Evolutionary conservation across 2,329 filamentous ascomycete species (phyloP).

Genomic region (Aspergillus hortae): DNA sequence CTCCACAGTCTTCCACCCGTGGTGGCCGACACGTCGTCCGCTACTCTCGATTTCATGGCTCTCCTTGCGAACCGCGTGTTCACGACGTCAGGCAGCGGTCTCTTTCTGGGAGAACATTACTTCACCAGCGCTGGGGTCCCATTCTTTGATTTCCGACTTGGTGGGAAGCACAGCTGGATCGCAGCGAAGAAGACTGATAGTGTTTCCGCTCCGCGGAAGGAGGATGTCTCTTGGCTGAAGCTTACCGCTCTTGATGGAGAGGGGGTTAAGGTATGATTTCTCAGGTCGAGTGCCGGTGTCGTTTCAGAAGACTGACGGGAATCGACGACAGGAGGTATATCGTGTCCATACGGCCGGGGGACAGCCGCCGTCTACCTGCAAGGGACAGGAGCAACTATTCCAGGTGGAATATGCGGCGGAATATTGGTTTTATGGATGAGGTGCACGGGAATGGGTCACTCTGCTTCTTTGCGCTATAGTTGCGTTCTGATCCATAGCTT

Average conservation of each 20-base stretch:
- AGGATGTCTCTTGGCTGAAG: slow-evolving; percentile 34
- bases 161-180: slow-evolving; percentile 24
- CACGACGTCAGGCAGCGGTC: slow-evolving; percentile 9
- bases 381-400: slow-evolving; percentile 26
- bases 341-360: slow-evolving; percentile 39
- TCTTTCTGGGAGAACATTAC: slow-evolving; percentile 37
- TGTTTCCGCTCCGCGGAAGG: slow-evolving; percentile 22
- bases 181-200: slow-evolving; percentile 24
- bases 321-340: slow-evolving; percentile 36
- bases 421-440: slow-evolving; percentile 42
- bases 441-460: neutral
- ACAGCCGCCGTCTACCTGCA: slow-evolving; percentile 31
- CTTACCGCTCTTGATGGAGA: slow-evolving; percentile 23
- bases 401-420: slow-evolving; percentile 40
- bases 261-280: slow-evolving; percentile 27
- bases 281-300: neutral
- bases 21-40: slow-evolving; percentile 18
- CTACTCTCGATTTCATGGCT: slow-evolving; percentile 26
- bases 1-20: slow-evolving; percentile 26
- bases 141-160: slow-evolving; percentile 29
- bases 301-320: slow-evolving; percentile 1
- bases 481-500: neutral
- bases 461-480: neutral
- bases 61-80: slow-evolving; percentile 14
- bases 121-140: slow-evolving; percentile 27